Base-by-base conservation (phyloP, 2,329 filamentous ascomycete species). In the Dothistroma septosporum region DNA sequence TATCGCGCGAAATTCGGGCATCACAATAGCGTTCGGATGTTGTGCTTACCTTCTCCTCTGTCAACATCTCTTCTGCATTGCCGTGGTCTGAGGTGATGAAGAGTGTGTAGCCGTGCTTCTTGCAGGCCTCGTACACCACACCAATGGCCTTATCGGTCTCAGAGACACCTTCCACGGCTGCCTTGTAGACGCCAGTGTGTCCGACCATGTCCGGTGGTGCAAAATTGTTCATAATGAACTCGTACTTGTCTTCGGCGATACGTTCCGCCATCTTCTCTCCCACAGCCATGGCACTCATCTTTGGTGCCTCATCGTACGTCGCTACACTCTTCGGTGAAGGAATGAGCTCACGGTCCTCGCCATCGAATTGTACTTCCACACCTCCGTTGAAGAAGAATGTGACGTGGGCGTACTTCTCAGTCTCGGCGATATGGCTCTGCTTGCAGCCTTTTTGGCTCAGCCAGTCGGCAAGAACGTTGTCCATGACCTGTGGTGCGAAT, bases 361-460 rank as follows among this genome's bases (percentile, higher is more conserved):
- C 88, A 57, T 89, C 87, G 79, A 97, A 99, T 65, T 91, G 90
- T 82, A 97, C 96, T 82, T 99, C 94, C 57, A 96, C 90, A 74
- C 94, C 94, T 60, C 94, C 94, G 80, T 99, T 99, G 87, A 97
- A 97, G 85, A 97, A 97, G 85, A 97, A 97, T 60, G 94, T 97
- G 66, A 99, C 94, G 80, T 99, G 94, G 37, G 94, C 94, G 77
- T 99, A 99, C 83, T 99, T 99, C 79, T 99, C 94, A 1, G 94
- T 99, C 84, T 99, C 94, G 60, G 94, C 94, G 69, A 97, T 85
- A 81, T 99, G 94, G 69, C 93, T 94, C 80, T 99, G 94, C 81
- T 92, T 88, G 64, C 96, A 83, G 49, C 85, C 85, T 78, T 97
- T 89, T 82, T 93, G 94, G 70, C 88, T 87, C 22, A 99, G 84